Evolutionary conservation across 2,329 filamentous ascomycete species (phyloP).

Genomic region (Ceratocystis cubensis): DNA sequence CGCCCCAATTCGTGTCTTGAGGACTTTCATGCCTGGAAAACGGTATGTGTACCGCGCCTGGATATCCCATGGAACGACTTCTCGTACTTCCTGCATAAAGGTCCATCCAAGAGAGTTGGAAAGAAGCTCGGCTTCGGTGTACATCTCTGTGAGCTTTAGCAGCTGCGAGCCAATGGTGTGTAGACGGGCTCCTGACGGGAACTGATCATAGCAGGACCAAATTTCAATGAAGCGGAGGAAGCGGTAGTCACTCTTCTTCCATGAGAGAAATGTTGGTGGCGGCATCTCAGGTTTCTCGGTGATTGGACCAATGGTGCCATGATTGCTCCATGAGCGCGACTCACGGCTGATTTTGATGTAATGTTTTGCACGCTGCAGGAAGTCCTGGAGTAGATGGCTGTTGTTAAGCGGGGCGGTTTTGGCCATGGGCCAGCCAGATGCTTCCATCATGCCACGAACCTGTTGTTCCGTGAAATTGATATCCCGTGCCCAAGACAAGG

Average conservation of each 20-base stretch:
- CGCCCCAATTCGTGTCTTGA: slow-evolving; percentile 20
- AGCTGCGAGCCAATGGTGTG: slow-evolving; percentile 52
- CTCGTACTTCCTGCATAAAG: slow-evolving; percentile 65
- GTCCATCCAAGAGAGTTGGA: slow-evolving; percentile 41
- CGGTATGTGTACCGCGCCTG: slow-evolving; percentile 48
- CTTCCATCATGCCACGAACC: slow-evolving; percentile 25
- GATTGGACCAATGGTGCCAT: slow-evolving; percentile 35
- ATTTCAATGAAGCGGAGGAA: slow-evolving; percentile 58
- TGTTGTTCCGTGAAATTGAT: slow-evolving; percentile 28
- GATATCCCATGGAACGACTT: slow-evolving; percentile 59
- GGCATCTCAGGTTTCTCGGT: not conserved
- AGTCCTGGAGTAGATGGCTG: slow-evolving; percentile 29
- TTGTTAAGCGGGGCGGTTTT: slow-evolving; percentile 21
- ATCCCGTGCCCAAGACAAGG: slow-evolving; percentile 26
- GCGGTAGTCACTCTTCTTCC: slow-evolving; percentile 39
- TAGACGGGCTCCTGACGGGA: slow-evolving; percentile 39
- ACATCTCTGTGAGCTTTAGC: slow-evolving; percentile 48
- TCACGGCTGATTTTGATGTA: slow-evolving; percentile 41
- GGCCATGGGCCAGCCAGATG: slow-evolving; percentile 18
- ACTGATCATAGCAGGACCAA: slow-evolving; percentile 48
- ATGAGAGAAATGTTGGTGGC: slow-evolving; percentile 25
- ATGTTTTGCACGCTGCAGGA: slow-evolving; percentile 38
- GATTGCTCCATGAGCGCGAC: slow-evolving; percentile 36
- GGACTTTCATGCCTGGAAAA: slow-evolving; percentile 34
- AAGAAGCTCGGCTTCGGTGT: slow-evolving; percentile 38